A percentile compares a stretch with the other conserved stretches of the same genome.
Evolutionary conservation across 73 alveolate genomes (phyloP).

Genomic region (Paraurostyla sp.): DNA sequence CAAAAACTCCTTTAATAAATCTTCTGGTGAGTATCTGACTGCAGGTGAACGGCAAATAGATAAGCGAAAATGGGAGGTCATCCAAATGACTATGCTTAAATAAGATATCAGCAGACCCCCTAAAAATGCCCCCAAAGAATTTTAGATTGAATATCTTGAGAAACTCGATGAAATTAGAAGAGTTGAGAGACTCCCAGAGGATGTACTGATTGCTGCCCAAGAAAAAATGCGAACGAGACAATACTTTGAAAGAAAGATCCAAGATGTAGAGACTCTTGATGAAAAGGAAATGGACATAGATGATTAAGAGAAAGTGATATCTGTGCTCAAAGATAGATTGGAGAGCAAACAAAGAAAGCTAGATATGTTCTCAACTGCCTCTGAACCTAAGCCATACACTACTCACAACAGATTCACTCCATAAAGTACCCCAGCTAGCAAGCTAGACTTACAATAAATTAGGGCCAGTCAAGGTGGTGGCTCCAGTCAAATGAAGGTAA

Average conservation of each 20-base stretch:
- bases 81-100: not conserved
- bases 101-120: not conserved
- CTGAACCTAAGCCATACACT: not conserved
- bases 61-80: not conserved
- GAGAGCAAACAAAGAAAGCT: not conserved
- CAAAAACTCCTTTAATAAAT: not conserved
- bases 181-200: not conserved
- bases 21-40: not conserved
- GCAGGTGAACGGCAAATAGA: not conserved
- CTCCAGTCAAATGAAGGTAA: too few relatives aligned
- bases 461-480: too few relatives aligned
- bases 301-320: not conserved
- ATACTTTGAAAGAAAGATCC: not conserved
- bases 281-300: constrained; percentile 32
- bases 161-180: constrained; percentile 4
- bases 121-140: constrained; percentile 13
- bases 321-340: not conserved
- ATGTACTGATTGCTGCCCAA: not conserved
- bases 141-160: not conserved
- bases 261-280: too few relatives aligned
- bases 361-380: not conserved
- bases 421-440: too few relatives aligned
- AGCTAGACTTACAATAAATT: too few relatives aligned
- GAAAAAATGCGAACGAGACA: not conserved
- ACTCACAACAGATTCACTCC: constrained; percentile 8